Base-by-base conservation (phyloP, 345 rosid species). In the Salix arbutifolia region DNA sequence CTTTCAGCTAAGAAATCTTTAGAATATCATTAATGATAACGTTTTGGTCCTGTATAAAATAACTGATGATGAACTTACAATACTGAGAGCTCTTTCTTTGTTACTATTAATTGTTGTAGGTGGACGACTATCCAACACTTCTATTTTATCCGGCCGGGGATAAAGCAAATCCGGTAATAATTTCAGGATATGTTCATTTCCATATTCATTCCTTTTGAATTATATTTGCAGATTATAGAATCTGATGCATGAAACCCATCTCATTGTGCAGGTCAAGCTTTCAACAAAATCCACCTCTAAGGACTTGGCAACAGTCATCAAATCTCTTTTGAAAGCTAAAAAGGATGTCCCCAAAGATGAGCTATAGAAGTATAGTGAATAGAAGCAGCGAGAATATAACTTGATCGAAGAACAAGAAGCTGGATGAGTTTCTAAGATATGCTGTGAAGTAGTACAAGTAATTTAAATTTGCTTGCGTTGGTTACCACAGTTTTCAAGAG, bases 101-200 rank as follows among this genome's bases (percentile, higher is more conserved):
- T 26, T 30, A 1, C 42, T 69, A 16, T 62, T 69, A 70, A 70
- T 77, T 74, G 2, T 76, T 86, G 70, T 89, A 94, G 97, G 88
- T 85, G 28, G 81, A 83, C 64, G 93, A 91, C 79, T 94, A 87
- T 78, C 98, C 95, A 0, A 73, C 89, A 3, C 87, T 92, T 74
- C 79, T 91, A 21, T 84, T 92, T 64, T 91, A 90, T 85, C 88
- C 90, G 7, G 85, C 86, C 0, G 84, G 80, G 40, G 88, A 89
- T 76, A 94, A 92, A 79, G 78, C 86, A 67, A 91, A 84, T 53
- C 94, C 80, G 76, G 76, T 77, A 77, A 71, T 26, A 6, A 64
- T 70, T 70, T 28, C 52, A n/a, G 4, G 38, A 28, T 44, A 2
- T 35, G 7, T 71, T 44, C 40, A 4, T 33, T 42, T 19, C 11